These are phyloP conservation scores for Ceratocystis alfenasii DNA, from an alignment of 2,329 filamentous ascomycete species.

Conservation along the genomic window DNA sequence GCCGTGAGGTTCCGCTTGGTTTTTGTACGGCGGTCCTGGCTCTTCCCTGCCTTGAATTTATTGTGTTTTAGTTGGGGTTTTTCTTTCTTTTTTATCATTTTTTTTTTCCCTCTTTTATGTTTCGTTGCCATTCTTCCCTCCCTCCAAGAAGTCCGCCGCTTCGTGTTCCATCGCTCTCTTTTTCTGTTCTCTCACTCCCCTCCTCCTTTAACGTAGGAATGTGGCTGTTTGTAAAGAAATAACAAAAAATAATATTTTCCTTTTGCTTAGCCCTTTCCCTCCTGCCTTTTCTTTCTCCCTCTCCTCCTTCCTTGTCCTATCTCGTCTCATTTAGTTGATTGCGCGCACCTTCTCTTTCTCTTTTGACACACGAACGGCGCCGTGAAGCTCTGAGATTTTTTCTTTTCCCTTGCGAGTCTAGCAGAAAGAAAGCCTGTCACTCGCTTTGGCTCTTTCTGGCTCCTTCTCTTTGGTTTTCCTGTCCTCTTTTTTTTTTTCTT, in stretches of 20 bases:
- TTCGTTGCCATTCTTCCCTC: constrained; percentile 7
- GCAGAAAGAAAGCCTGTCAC: constrained; percentile 8
- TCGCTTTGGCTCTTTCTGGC: background rate
- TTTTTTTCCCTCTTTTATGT: constrained; percentile 15
- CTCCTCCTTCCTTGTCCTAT: constrained; percentile 8
- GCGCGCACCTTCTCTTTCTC: background rate
- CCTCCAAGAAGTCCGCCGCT: background rate
- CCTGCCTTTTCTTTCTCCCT: constrained; percentile 13
- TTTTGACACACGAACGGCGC: background rate
- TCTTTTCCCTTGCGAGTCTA: background rate
- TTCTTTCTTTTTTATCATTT: constrained; percentile 21
- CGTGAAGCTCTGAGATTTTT: background rate
- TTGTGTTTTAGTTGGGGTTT: background rate
- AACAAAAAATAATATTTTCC: constrained; percentile 1
- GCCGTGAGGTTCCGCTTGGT: too few relatives aligned
- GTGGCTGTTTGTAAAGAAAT: constrained; percentile 4
- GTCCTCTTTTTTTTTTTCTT: background rate
- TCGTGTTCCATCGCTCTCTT: constrained; percentile 6
- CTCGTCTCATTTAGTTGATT: background rate
- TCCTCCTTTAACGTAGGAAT: constrained; percentile 13
- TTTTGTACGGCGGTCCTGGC: too few relatives aligned
- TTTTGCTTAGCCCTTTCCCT: constrained; percentile 13
- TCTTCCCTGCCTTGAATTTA: background rate
- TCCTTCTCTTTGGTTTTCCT: background rate
- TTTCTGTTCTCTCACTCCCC: background rate